Conservation (phyloP, 2,329 filamentous ascomycete genomes). For the Fonsecaea nubica region DNA sequence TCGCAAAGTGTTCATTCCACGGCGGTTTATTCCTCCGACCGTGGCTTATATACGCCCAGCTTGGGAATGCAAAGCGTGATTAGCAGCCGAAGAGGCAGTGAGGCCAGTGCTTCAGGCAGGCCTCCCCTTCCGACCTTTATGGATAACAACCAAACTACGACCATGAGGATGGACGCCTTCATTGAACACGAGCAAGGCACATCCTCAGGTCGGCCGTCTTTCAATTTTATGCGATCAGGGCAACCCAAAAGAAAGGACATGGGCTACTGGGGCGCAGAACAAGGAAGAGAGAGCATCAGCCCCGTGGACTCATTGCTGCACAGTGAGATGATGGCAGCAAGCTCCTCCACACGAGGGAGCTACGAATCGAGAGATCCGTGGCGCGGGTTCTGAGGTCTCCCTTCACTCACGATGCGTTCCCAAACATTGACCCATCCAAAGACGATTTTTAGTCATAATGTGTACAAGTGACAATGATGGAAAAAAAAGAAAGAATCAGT, state of each 20-base stretch:
- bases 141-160: constrained; percentile 50
- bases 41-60: constrained; percentile 37
- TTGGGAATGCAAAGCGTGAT: constrained; percentile 53
- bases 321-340: constrained; percentile 37
- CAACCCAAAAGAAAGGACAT: constrained; percentile 40
- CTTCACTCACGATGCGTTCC: neutral
- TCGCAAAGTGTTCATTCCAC: constrained; percentile 37
- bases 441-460: constrained; percentile 28
- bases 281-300: constrained; percentile 34
- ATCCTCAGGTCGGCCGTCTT: constrained; percentile 36
- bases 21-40: constrained; percentile 35
- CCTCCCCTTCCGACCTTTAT: constrained; percentile 67
- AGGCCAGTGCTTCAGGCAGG: constrained; percentile 62
- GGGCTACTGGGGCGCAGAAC: constrained; percentile 42
- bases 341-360: constrained; percentile 35
- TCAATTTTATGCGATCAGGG: constrained; percentile 35
- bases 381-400: constrained; percentile 30
- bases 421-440: neutral
- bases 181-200: constrained; percentile 60
- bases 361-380: constrained; percentile 34
- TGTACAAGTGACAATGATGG: constrained; percentile 27
- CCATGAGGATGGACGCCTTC: constrained; percentile 96
- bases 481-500: constrained; percentile 13
- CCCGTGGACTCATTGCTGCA: constrained; percentile 37
- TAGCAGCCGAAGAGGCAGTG: constrained; percentile 46